Evolutionary conservation across 306 rosid genomes (phyloP).

Genomic region (Pterocarpus macrocarpus): DNA sequence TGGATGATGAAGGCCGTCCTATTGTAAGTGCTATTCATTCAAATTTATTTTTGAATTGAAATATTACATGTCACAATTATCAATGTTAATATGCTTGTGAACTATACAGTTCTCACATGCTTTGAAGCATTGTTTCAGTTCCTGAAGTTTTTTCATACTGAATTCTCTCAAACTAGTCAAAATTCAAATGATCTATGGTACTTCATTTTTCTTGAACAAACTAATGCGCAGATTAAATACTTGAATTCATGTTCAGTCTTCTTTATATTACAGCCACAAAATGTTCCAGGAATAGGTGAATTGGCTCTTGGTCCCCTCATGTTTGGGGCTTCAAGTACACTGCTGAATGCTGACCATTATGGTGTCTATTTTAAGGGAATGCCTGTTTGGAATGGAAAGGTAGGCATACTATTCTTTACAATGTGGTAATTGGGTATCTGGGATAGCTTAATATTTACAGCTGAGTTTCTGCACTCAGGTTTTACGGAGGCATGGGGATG

Average conservation of each 20-base stretch:
- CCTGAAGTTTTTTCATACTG: neutral
- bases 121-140: conserved; percentile 5
- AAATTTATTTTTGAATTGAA: conserved; percentile 35
- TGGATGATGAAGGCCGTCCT: conserved; percentile 76
- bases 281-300: conserved; percentile 91
- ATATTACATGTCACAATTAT: conserved; percentile 12
- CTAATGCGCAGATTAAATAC: neutral
- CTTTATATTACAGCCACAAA: conserved; percentile 63
- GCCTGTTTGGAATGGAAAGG: conserved; percentile 89
- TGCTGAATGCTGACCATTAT: conserved; percentile 91
- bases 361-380: conserved; percentile 87
- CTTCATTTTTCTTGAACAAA: conserved; percentile 25
- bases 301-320: conserved; percentile 88
- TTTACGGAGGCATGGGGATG: conserved; percentile 93
- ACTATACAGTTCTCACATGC: conserved; percentile 19
- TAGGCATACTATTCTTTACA: conserved; percentile 48
- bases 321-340: conserved; percentile 80
- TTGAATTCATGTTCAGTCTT: conserved; percentile 25
- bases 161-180: neutral
- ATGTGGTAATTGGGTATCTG: neutral
- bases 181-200: neutral
- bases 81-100: conserved; percentile 20
- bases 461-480: conserved; percentile 59
- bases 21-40: conserved; percentile 64
- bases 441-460: conserved; percentile 26